Base-by-base conservation (phyloP, 2,329 filamentous ascomycete genomes). In the Cercospora nicotianae region DNA sequence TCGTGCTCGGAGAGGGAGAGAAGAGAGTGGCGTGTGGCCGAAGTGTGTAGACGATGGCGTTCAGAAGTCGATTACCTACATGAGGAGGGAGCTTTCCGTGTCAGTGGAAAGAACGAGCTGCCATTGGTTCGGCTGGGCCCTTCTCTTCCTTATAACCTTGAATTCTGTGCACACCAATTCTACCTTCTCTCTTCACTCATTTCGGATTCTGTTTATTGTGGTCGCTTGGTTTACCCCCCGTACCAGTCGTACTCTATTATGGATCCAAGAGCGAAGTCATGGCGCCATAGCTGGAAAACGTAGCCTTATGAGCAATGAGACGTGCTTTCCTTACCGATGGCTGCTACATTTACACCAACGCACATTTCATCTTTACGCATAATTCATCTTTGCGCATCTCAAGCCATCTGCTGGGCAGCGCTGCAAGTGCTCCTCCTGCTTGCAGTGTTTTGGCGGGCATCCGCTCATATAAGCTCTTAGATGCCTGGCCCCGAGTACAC, bases 321-420 rank as follows among this genome's bases (percentile, higher is more conserved):
- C 81, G 80, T 79, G 79, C 60, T 86, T 87, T 88, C 87, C 86
- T 89, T 89, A 89, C 87, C 86, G 83, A 89, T 85, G 86, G 84
- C 80, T 53, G 86, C 86, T 82, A 89, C 86, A 89, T 83, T 39
- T 53, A 55, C 39, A 31, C 36, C 58, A 10, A 55, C 23, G 3
- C 20, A 26, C 16, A 13, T 55, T 13, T 55, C 48, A n/a, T 30
- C 48, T 16, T 30, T 13, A 6, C 23, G 48, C 3, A 5, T 13
- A n/a, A n/a, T 13, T 55, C 48, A n/a, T 30, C 48, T 16, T 30
- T 13, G 12, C 23, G 48, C 3, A 5, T 13, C 23, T 55, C 5
- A 16, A 23, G 36, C 16, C 36, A 42, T n/a, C 20, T 51, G 48
- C 48, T 8, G 26, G 23, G 48, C 23, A 55, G 9, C 48, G 13